Conservation (phyloP, 2,329 filamentous ascomycete genomes). For the Cytospora leucostoma region DNA sequence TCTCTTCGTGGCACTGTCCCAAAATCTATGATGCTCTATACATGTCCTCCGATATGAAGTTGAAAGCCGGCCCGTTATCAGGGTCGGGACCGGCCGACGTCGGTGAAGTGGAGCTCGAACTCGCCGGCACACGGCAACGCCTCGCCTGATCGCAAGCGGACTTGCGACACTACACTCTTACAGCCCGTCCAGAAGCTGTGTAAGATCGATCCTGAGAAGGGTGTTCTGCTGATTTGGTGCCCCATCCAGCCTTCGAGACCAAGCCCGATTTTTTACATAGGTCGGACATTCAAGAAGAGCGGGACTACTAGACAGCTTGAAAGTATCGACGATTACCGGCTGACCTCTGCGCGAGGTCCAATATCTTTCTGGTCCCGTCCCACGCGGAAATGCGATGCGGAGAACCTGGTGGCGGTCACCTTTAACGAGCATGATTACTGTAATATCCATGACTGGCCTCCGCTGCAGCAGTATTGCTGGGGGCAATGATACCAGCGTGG, state of each 20-base stretch:
- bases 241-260: not conserved
- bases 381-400: too few relatives aligned
- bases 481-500: too few relatives aligned
- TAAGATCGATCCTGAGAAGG: not conserved
- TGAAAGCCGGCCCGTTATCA: slow-evolving; percentile 4
- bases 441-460: too few relatives aligned
- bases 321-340: too few relatives aligned
- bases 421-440: too few relatives aligned
- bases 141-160: not conserved
- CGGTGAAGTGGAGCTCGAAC: not conserved
- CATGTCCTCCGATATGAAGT: not conserved
- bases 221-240: not conserved
- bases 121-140: not conserved
- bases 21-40: not conserved
- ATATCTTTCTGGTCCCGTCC: too few relatives aligned
- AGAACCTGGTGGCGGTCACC: too few relatives aligned
- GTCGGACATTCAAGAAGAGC: too few relatives aligned
- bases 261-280: not conserved
- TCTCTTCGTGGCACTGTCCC: not conserved
- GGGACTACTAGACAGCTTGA: too few relatives aligned
- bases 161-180: not conserved
- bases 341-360: too few relatives aligned
- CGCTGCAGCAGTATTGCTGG: too few relatives aligned
- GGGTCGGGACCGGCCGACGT: slow-evolving; percentile 15
- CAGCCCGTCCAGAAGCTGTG: not conserved